Conservation (phyloP, 169 alveolate genomes). For the Plasmodium ovale region DNA sequence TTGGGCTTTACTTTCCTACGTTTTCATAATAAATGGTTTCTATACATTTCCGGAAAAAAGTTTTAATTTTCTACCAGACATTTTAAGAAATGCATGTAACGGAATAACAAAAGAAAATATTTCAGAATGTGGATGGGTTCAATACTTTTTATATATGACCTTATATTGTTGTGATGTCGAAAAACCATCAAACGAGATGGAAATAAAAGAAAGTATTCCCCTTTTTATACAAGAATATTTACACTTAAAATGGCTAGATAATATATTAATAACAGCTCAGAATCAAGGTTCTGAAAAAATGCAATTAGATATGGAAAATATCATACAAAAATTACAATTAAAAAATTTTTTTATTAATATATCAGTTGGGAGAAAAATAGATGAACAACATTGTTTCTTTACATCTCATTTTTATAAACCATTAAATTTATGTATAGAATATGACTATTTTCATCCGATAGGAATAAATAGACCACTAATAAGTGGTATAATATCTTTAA, state of each 20-base stretch:
- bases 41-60: constrained; percentile 81
- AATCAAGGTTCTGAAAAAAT: constrained; percentile 89
- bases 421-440: constrained; percentile 87
- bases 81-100: constrained; percentile 74
- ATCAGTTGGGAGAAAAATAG: constrained; percentile 88
- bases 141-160: constrained; percentile 84
- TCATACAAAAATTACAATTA: constrained; percentile 83
- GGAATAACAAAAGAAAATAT: constrained; percentile 81
- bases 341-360: constrained; percentile 86
- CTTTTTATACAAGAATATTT: constrained; percentile 84
- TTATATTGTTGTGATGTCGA: constrained; percentile 90
- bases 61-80: constrained; percentile 74
- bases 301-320: constrained; percentile 88
- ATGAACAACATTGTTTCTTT: constrained; percentile 90
- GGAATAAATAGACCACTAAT: constrained; percentile 84
- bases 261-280: constrained; percentile 85
- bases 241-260: constrained; percentile 88
- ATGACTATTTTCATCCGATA: constrained; percentile 85
- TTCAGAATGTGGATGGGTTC: constrained; percentile 89
- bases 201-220: constrained; percentile 86
- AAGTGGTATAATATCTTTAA: constrained; percentile 84
- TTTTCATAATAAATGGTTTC: constrained; percentile 78
- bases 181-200: constrained; percentile 83
- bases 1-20: constrained; percentile 84
- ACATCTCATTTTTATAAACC: constrained; percentile 87